Percentiles rank a stretch among this genome's conserved stretches.
These are phyloP conservation scores for Zoysia japonica DNA, from an alignment of 176 grass and related monocot species.

Conservation along the genomic window DNA sequence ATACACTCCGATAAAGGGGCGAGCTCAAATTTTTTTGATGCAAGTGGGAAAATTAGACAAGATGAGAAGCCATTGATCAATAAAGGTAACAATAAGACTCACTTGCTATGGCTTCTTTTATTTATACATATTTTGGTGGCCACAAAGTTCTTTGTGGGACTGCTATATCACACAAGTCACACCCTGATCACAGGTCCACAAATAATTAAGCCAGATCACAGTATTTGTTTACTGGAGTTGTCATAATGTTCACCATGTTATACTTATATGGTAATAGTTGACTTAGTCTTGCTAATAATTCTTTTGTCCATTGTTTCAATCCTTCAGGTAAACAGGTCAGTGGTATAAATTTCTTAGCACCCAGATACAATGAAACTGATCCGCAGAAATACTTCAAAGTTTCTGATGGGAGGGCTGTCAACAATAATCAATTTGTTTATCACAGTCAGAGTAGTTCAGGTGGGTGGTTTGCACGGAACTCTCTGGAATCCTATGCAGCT, in stretches of 20 bases:
- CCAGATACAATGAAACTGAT: constrained; percentile 33
- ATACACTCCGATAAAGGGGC: constrained; percentile 52
- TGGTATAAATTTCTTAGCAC: constrained; percentile 32
- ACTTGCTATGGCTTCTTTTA: constrained; percentile 1
- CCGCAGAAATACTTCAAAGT: constrained; percentile 34
- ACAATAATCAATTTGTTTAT: constrained; percentile 43
- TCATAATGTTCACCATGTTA: not conserved
- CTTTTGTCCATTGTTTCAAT: constrained; percentile 25
- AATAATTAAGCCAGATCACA: not conserved
- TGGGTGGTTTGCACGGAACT: constrained; percentile 49
- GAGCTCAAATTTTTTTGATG: constrained; percentile 59
- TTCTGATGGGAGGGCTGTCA: constrained; percentile 32
- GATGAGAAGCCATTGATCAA: constrained; percentile 47
- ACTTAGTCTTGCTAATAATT: constrained; percentile 13
- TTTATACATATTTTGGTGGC: not conserved
- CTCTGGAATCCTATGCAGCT: constrained; percentile 28
- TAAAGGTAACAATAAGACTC: constrained; percentile 59
- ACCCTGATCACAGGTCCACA: no score
- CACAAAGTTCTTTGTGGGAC: constrained; percentile 14
- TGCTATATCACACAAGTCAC: no score
- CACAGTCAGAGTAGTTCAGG: constrained; percentile 41
- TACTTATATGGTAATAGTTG: constrained; percentile 3
- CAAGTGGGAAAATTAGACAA: constrained; percentile 37
- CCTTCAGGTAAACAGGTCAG: constrained; percentile 54
- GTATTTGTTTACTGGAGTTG: not conserved